Evolutionary conservation across 2,329 filamentous ascomycete species (phyloP).

Genomic region (Epichloe glyceriae): DNA sequence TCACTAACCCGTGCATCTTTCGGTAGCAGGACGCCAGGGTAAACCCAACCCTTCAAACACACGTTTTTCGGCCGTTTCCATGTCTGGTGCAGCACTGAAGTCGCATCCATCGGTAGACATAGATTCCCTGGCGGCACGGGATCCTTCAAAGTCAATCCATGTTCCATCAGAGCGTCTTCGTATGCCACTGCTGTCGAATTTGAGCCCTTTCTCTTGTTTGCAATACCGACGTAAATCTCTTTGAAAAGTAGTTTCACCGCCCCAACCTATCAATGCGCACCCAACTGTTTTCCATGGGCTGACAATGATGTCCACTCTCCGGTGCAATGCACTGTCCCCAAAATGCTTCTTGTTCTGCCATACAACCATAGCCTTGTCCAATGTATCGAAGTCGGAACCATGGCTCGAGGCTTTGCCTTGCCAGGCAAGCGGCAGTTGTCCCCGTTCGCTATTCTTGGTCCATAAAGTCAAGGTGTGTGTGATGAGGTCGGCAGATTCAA

Average conservation of each 20-base stretch:
- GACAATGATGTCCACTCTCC: slow-evolving; percentile 85
- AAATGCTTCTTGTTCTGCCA: slow-evolving; percentile 47
- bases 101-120: slow-evolving; percentile 17
- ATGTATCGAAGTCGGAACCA: slow-evolving; percentile 63
- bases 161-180: slow-evolving; percentile 50
- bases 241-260: slow-evolving; percentile 78
- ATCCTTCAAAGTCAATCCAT: slow-evolving; percentile 53
- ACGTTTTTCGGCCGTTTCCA: slow-evolving; percentile 62
- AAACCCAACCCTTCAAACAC: slow-evolving; percentile 70
- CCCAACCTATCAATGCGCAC: slow-evolving; percentile 82
- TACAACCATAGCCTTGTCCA: slow-evolving; percentile 86
- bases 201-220: slow-evolving; percentile 57
- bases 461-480: slow-evolving; percentile 70
- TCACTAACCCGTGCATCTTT: slow-evolving; percentile 52
- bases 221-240: slow-evolving; percentile 72
- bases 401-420: slow-evolving; percentile 24
- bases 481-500: slow-evolving; percentile 59
- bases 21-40: slow-evolving; percentile 49
- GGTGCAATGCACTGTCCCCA: slow-evolving; percentile 38
- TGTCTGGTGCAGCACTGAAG: slow-evolving; percentile 39
- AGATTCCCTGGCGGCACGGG: not conserved
- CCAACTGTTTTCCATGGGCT: slow-evolving; percentile 80
- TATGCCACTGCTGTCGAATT: slow-evolving; percentile 86
- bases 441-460: slow-evolving; percentile 56
- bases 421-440: slow-evolving; percentile 47